Base-by-base conservation (phyloP, 176 grass and related monocot species). In the Aechmea fasciata region DNA sequence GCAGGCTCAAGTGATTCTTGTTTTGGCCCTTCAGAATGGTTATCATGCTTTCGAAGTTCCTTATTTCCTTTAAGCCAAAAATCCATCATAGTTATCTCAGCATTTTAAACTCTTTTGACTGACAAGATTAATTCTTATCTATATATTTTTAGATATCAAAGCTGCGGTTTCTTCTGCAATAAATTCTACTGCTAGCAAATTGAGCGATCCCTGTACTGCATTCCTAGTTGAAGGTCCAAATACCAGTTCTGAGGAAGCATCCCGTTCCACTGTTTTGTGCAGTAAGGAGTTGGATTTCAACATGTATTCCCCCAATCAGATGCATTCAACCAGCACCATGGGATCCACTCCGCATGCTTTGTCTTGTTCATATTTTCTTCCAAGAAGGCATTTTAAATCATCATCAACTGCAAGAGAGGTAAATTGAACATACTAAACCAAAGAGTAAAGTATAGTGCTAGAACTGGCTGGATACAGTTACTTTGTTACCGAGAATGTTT, bases 141-240 rank as follows among this genome's bases (percentile, higher is more conserved):
- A 59, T 70, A 2, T 77, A 63, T 72, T 80, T 72, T 25, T 78
- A 96, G 89, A 81, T 75, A 49, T 65, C 33, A 73, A 89, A 73
- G 69, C 73, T 49, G 73, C n/a, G 17, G 51, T 92, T 71, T 81
- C 79, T 77, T 87, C 71, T 77, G 71, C 87, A 17, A 29, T 87
- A 81, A 79, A 87, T 63, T 71, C 28, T 63, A 79, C 77, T 63
- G 25, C 65, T 85, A 74, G 76, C 80, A 87, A 82, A 75, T 77
- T 97, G 33, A 92, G 82, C 79, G 79, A 85, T 85, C 77, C 73
- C 69, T 62, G 77, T 82, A 75, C 75, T 50, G 72, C 69, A 2
- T 97, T 74, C 84, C 79, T 97, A 77, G 73, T 97, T 64, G 81
- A 97, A 78, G 86, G 83, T 26, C 79, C 78, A 52, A 23, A 14